phyloP scores from a whole-genome alignment of 2,329 filamentous ascomycete genomes.

The Claviceps fusiformis region DNA sequence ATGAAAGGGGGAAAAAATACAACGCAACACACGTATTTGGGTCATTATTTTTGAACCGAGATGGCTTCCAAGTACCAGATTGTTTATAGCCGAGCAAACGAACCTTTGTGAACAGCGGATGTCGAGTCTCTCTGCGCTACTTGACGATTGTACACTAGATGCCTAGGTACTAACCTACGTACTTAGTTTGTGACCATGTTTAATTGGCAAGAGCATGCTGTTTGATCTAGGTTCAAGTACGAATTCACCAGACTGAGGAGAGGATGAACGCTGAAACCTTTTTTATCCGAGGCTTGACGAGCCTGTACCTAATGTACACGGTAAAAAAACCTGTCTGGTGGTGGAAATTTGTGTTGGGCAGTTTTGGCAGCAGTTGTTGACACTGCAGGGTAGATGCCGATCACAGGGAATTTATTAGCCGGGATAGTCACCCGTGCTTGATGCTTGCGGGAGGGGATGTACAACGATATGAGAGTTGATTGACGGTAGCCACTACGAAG shows the following conservation, averaged over 20 bases:
- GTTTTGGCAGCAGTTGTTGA: neutral
- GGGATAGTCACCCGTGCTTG: neutral
- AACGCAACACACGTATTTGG: neutral
- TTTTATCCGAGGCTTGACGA: neutral
- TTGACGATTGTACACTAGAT: neutral
- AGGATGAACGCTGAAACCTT: no score
- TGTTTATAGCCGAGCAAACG: neutral
- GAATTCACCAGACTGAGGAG: neutral
- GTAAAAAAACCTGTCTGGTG: neutral
- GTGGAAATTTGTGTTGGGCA: neutral
- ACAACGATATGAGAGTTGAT: no score
- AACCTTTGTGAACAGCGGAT: neutral
- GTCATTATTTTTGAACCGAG: neutral
- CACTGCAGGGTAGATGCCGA: no score
- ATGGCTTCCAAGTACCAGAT: neutral
- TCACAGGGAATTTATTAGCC: neutral
- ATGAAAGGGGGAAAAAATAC: conserved; percentile 42
- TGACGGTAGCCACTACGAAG: no score
- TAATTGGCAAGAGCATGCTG: no score
- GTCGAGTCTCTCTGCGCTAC: neutral
- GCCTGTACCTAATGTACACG: neutral
- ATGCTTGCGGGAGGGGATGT: no score
- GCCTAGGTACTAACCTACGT: no score
- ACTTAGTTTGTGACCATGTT: neutral
- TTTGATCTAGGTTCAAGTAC: no score